Percentiles rank a stretch among this genome's conserved stretches.
phyloP scores from a whole-genome alignment of 129 eudicot species.

The Chrysanthemum seticuspe region DNA sequence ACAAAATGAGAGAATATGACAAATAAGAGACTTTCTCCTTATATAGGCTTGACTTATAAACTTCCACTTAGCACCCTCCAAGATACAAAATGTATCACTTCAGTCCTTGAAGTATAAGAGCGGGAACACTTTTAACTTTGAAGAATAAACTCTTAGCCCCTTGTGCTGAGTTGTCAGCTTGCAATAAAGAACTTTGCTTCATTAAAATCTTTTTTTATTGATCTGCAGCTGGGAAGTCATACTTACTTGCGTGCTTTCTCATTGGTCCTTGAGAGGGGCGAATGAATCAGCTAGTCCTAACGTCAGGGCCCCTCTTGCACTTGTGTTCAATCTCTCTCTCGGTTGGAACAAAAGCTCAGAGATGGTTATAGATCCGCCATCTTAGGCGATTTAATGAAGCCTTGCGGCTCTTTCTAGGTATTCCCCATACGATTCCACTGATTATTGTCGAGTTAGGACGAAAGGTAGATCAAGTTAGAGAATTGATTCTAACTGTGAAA shows the following conservation, averaged over 20 bases:
- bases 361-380: slow-evolving; percentile 68
- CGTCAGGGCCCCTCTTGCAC: slow-evolving; percentile 68
- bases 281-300: slow-evolving; percentile 64
- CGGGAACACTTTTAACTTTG: too few species aligned
- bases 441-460: slow-evolving; percentile 63
- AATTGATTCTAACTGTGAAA: slow-evolving; percentile 46
- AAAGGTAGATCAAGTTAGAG: slow-evolving; percentile 76
- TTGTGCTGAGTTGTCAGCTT: slow-evolving; percentile 51
- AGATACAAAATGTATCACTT: too few species aligned
- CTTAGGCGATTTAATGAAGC: slow-evolving; percentile 58
- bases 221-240: slow-evolving; percentile 62
- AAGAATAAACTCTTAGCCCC: too few species aligned
- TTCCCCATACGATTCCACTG: slow-evolving; percentile 62
- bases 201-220: slow-evolving; percentile 45
- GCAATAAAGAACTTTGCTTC: slow-evolving; percentile 62
- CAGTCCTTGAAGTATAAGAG: too few species aligned
- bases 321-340: slow-evolving; percentile 57
- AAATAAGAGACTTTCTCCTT: too few species aligned
- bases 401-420: slow-evolving; percentile 42
- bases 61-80: too few species aligned
- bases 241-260: slow-evolving; percentile 54
- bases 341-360: slow-evolving; percentile 58
- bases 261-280: slow-evolving; percentile 56
- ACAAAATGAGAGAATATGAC: too few species aligned
- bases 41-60: too few species aligned